These are phyloP conservation scores for Boletellus deceptivus DNA, from an alignment of 1,284 basidiomycete genomes.

Conservation along the genomic window DNA sequence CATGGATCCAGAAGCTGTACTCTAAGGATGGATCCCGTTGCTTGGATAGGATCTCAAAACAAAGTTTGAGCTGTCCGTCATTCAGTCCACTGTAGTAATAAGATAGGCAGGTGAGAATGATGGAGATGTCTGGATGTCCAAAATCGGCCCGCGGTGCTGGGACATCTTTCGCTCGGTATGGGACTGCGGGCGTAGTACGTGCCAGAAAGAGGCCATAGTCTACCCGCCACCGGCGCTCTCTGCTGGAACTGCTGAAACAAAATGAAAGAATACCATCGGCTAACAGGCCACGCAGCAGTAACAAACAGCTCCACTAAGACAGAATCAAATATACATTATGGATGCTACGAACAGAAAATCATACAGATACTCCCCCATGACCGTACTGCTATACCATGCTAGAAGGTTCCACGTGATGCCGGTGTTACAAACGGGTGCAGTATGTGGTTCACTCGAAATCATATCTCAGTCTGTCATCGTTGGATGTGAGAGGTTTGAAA, in stretches of 20 bases:
- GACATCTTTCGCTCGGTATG: slow-evolving; percentile 50
- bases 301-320: slow-evolving; percentile 38
- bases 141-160: slow-evolving; percentile 48
- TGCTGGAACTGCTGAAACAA: no score
- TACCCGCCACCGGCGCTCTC: slow-evolving; percentile 49
- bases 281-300: slow-evolving; percentile 48
- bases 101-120: slow-evolving; percentile 45
- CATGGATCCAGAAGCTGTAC: slow-evolving; percentile 43
- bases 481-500: no score
- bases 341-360: no score
- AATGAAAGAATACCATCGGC: slow-evolving; percentile 41
- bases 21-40: slow-evolving; percentile 42
- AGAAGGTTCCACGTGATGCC: no score
- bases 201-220: slow-evolving; percentile 46
- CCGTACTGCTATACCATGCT: no score
- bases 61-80: slow-evolving; percentile 34
- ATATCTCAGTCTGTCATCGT: no score
- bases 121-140: slow-evolving; percentile 49
- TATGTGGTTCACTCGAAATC: no score
- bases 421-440: no score
- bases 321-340: no score
- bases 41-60: slow-evolving; percentile 41
- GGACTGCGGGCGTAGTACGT: slow-evolving; percentile 47
- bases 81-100: slow-evolving; percentile 50
- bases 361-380: no score